A percentile compares a stretch with the other conserved stretches of the same genome.
Conservation (phyloP, 139 green algal genomes). For the Edaphochlamys debaryana region DNA sequence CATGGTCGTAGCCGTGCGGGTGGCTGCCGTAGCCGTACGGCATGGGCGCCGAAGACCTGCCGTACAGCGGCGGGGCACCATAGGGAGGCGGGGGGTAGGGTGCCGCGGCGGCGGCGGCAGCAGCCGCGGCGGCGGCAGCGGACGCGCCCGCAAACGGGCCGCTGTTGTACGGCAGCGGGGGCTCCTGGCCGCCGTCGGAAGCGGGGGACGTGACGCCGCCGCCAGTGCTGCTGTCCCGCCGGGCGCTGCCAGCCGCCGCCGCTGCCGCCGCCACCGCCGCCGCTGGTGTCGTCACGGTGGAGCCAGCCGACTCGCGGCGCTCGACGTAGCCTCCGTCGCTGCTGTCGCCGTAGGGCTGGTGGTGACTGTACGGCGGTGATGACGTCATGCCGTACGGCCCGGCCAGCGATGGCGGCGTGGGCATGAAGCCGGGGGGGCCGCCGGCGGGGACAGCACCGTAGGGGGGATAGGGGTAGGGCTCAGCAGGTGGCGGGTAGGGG, state of each 20-base stretch:
- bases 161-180: too few species aligned
- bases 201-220: background rate
- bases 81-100: too few species aligned
- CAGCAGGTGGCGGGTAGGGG: too few species aligned
- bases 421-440: too few species aligned
- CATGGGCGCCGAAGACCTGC: too few species aligned
- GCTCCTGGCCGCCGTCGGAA: background rate
- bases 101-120: too few species aligned
- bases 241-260: background rate
- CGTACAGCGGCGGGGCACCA: too few species aligned
- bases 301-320: background rate
- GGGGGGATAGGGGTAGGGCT: too few species aligned
- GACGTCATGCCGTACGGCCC: background rate
- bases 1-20: too few species aligned
- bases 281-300: background rate
- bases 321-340: background rate
- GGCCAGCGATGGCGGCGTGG: too few species aligned
- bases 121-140: too few species aligned
- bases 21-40: too few species aligned
- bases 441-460: background rate
- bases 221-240: background rate
- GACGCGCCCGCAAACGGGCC: background rate
- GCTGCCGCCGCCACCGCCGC: background rate
- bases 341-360: background rate
- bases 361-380: background rate